phyloP scores from a whole-genome alignment of 257 asterid species.

The Voacanga thouarsii region DNA sequence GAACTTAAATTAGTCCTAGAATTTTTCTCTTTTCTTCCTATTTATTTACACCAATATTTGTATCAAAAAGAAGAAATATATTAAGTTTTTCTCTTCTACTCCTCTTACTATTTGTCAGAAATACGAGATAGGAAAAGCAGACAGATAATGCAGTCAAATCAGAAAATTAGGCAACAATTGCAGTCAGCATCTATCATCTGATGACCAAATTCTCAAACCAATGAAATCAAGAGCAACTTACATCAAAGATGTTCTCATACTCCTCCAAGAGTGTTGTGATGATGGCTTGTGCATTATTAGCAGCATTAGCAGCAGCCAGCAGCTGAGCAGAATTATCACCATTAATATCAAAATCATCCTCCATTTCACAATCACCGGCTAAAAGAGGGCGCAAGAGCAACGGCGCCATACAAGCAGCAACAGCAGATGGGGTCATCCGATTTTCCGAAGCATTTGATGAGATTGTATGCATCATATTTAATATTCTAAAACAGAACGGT shows the following conservation, averaged over 20 bases:
- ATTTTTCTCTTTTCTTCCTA: too few species aligned
- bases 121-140: background rate
- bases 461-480: slow-evolving; percentile 82
- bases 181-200: background rate
- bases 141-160: background rate
- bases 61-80: too few species aligned
- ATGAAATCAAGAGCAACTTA: slow-evolving; percentile 35
- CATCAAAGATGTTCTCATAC: slow-evolving; percentile 70
- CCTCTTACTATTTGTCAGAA: too few species aligned
- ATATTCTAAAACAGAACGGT: slow-evolving; percentile 49
- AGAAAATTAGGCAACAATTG: background rate
- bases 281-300: slow-evolving; percentile 85
- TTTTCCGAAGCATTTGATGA: slow-evolving; percentile 70
- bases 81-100: too few species aligned
- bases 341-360: slow-evolving; percentile 67
- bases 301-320: slow-evolving; percentile 95
- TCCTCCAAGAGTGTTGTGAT: slow-evolving; percentile 79
- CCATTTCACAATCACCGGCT: slow-evolving; percentile 89
- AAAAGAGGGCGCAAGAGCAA: slow-evolving; percentile 91
- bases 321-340: slow-evolving; percentile 91
- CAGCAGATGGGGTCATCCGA: slow-evolving; percentile 88
- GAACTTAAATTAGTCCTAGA: too few species aligned
- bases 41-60: too few species aligned
- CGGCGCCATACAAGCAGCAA: slow-evolving; percentile 98
- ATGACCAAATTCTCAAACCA: slow-evolving; percentile 13